Evolutionary conservation across 176 grass and related monocot species (phyloP).

Genomic region (Thalia dealbata): DNA sequence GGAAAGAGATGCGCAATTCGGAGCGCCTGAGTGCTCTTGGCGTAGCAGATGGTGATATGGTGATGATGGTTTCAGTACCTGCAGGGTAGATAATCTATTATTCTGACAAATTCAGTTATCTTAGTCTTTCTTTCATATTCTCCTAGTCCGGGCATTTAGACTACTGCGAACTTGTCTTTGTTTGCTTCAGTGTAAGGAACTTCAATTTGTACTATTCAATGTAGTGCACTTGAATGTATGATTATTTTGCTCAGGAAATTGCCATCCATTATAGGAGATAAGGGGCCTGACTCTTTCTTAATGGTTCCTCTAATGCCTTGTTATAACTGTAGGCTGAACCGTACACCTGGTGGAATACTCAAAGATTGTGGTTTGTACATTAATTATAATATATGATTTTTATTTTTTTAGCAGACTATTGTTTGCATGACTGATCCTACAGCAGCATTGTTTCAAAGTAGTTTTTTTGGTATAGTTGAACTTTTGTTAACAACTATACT

Average conservation of each 20-base stretch:
- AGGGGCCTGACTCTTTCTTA: neutral
- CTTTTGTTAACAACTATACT: neutral
- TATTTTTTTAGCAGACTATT: neutral
- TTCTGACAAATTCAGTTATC: neutral
- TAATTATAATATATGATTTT: neutral
- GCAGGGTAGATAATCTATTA: conserved; percentile 29
- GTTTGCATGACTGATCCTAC: neutral
- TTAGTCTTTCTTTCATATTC: neutral
- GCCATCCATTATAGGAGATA: neutral
- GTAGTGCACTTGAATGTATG: neutral
- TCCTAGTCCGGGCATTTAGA: no score
- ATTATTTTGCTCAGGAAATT: neutral
- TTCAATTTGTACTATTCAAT: neutral
- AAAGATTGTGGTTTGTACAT: neutral
- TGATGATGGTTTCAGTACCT: conserved; percentile 49
- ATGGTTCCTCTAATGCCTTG: neutral
- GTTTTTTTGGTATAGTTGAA: neutral
- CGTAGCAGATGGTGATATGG: conserved; percentile 65
- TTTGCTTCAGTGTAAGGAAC: neutral
- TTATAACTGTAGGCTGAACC: neutral
- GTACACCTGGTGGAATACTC: neutral
- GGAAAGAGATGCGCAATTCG: conserved; percentile 70
- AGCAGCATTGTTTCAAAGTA: neutral
- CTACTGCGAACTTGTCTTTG: no score
- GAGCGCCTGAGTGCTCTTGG: conserved; percentile 55